Evolutionary conservation across 2,329 filamentous ascomycete genomes (phyloP).

Genomic region (Talaromyces sp.): DNA sequence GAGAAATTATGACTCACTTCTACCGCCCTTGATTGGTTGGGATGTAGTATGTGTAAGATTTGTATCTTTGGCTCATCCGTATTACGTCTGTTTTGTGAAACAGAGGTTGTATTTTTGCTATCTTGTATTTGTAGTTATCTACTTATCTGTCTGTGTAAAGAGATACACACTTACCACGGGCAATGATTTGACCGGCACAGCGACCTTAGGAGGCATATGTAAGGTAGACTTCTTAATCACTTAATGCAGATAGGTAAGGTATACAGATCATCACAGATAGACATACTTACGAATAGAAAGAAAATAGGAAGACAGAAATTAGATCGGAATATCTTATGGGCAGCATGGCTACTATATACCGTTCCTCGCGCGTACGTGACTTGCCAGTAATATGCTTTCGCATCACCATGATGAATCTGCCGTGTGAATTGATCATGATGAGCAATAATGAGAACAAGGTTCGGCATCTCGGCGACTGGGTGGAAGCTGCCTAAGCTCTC

Average conservation of each 20-base stretch:
- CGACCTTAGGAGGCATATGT: too few species aligned
- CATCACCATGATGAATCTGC: not conserved
- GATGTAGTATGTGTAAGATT: constrained; percentile 7
- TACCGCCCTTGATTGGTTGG: constrained; percentile 6
- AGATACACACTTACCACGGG: not conserved
- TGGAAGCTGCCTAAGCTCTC: not conserved
- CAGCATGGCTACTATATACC: not conserved
- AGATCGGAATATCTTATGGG: not conserved
- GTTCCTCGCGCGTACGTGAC: not conserved
- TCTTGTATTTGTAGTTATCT: not conserved
- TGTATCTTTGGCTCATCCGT: not conserved
- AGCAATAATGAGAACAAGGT: not conserved
- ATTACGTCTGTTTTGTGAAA: not conserved
- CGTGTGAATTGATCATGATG: not conserved
- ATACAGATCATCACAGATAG: not conserved
- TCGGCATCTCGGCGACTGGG: not conserved
- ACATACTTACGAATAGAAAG: not conserved
- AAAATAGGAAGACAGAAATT: not conserved
- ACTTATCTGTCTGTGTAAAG: not conserved
- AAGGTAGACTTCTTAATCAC: too few species aligned
- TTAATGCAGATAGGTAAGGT: too few species aligned
- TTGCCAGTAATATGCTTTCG: not conserved
- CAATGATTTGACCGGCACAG: too few species aligned
- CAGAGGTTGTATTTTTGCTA: not conserved
- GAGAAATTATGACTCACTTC: constrained; percentile 20